A percentile compares a stretch with the other conserved stretches of the same genome.
Conservation (phyloP, 2,329 filamentous ascomycete genomes). For the Aureobasidium sp. region DNA sequence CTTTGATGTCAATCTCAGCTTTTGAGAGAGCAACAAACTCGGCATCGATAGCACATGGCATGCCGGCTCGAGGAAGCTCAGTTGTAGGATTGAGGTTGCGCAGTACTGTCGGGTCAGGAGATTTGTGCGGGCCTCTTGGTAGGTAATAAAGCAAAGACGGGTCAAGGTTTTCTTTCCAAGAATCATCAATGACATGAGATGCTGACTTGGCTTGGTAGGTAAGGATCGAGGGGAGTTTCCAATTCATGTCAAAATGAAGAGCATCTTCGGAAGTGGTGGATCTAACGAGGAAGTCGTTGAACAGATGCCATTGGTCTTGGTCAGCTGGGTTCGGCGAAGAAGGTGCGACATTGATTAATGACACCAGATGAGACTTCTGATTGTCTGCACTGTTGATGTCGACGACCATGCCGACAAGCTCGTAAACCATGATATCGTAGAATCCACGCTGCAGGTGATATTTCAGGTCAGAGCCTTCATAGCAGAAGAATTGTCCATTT, state of each 20-base stretch:
- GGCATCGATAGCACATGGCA: slow-evolving; percentile 88
- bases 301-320: slow-evolving; percentile 89
- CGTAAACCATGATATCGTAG: slow-evolving; percentile 88
- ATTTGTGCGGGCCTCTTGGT: slow-evolving; percentile 37
- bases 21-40: slow-evolving; percentile 96
- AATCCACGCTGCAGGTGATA: slow-evolving; percentile 81
- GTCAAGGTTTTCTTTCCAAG: slow-evolving; percentile 88
- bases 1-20: slow-evolving; percentile 96
- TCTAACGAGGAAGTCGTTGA: slow-evolving; percentile 96
- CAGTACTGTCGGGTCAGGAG: slow-evolving; percentile 61
- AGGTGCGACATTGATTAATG: slow-evolving; percentile 85
- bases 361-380: slow-evolving; percentile 91
- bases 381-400: slow-evolving; percentile 90
- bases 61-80: slow-evolving; percentile 73
- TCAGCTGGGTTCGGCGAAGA: slow-evolving; percentile 65
- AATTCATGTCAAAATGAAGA: slow-evolving; percentile 86
- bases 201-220: slow-evolving; percentile 85
- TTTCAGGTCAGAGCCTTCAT: slow-evolving; percentile 90
- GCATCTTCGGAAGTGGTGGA: slow-evolving; percentile 85
- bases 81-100: slow-evolving; percentile 59
- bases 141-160: slow-evolving; percentile 79
- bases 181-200: slow-evolving; percentile 84
- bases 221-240: slow-evolving; percentile 93
- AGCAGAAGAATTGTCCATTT: slow-evolving; percentile 91
- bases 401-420: slow-evolving; percentile 88